phyloP scores from a whole-genome alignment of 2,329 filamentous ascomycete species.

The Geoglossum cookeanum region DNA sequence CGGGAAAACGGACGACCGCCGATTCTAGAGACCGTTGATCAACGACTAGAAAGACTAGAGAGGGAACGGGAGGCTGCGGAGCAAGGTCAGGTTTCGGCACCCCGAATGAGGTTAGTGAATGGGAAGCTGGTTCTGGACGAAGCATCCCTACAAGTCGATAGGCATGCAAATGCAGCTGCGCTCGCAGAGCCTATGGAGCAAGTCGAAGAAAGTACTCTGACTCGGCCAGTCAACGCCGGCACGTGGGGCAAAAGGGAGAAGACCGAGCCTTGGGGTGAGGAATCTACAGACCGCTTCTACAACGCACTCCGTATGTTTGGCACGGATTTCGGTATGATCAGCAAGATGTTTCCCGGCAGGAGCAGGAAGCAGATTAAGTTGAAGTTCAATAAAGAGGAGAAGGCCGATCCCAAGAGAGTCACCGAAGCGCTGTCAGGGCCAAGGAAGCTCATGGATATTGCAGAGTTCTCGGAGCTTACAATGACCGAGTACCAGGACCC shows the following conservation, averaged over 20 bases:
- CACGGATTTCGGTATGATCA: slow-evolving; percentile 67
- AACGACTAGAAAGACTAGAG: slow-evolving; percentile 12
- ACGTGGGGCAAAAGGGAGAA: slow-evolving; percentile 49
- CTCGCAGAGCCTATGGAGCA: slow-evolving; percentile 36
- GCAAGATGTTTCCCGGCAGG: slow-evolving; percentile 52
- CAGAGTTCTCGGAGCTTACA: slow-evolving; percentile 38
- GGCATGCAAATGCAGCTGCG: slow-evolving; percentile 41
- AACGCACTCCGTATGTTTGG: slow-evolving; percentile 56
- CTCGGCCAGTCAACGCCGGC: slow-evolving; percentile 46
- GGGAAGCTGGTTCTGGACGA: slow-evolving; percentile 56
- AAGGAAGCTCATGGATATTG: slow-evolving; percentile 39
- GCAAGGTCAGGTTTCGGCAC: slow-evolving; percentile 21
- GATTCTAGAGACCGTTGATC: slow-evolving; percentile 14
- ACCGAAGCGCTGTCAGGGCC: slow-evolving; percentile 42
- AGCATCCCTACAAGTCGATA: slow-evolving; percentile 45
- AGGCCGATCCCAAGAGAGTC: slow-evolving; percentile 42
- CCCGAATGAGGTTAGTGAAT: slow-evolving; percentile 45
- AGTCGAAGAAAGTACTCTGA: slow-evolving; percentile 63
- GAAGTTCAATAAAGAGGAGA: slow-evolving; percentile 68
- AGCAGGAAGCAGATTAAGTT: slow-evolving; percentile 58
- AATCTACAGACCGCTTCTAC: slow-evolving; percentile 59
- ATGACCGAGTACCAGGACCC: slow-evolving; percentile 37
- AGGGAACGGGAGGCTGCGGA: slow-evolving; percentile 8
- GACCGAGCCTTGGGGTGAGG: slow-evolving; percentile 49
- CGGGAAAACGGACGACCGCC: slow-evolving; percentile 15